phyloP scores from a whole-genome alignment of 2,329 filamentous ascomycete species.

The Fusarium sp. region DNA sequence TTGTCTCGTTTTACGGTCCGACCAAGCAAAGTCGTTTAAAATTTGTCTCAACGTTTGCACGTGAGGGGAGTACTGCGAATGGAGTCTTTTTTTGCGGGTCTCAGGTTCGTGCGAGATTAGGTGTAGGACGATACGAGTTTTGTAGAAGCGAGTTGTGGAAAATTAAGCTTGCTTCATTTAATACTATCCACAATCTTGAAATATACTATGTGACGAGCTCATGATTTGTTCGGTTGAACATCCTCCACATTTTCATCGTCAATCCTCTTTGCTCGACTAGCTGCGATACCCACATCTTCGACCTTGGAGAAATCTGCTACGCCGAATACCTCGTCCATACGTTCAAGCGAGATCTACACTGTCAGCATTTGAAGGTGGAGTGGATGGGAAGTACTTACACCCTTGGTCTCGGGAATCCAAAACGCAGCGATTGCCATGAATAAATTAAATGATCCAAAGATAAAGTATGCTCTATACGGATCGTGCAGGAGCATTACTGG shows the following conservation, averaged over 20 bases:
- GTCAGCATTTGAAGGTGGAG: background rate
- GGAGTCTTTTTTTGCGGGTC: background rate
- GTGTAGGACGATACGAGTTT: background rate
- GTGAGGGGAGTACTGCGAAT: background rate
- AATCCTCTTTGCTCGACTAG: conserved; percentile 8
- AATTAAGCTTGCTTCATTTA: no score
- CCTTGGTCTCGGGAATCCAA: conserved; percentile 67
- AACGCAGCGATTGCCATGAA: conserved; percentile 64
- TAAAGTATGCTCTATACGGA: conserved; percentile 63
- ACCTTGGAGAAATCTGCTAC: conserved; percentile 32
- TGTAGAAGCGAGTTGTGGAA: background rate
- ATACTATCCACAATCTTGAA: background rate
- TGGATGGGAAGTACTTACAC: conserved; percentile 47
- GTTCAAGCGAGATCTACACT: conserved; percentile 32
- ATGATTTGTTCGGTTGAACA: background rate
- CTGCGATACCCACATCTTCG: conserved; percentile 27
- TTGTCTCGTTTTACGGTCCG: background rate
- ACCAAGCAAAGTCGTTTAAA: background rate
- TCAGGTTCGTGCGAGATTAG: background rate
- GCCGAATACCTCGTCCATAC: conserved; percentile 36
- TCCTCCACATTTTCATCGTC: conserved; percentile 31
- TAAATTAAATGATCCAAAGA: conserved; percentile 68
- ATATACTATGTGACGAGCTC: background rate
- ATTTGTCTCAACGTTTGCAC: background rate
- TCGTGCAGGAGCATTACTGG: conserved; percentile 67